These are phyloP conservation scores for Aspergillus japonicus DNA, from an alignment of 2,329 filamentous ascomycete genomes.

Conservation along the genomic window DNA sequence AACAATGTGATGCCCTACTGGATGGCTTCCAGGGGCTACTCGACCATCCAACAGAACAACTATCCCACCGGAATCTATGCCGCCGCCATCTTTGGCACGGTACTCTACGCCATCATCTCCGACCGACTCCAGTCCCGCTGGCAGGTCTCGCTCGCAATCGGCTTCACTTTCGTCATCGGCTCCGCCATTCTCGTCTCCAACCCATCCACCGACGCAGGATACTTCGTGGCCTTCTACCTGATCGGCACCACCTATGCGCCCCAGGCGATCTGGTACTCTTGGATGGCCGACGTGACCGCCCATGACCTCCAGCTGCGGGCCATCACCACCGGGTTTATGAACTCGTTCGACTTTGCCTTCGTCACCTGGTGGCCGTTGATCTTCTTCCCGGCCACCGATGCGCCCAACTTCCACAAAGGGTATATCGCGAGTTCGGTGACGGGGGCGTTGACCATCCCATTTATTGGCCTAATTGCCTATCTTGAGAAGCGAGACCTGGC, in stretches of 20 bases:
- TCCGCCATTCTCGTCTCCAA: conserved; percentile 10
- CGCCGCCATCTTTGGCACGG: conserved; percentile 44
- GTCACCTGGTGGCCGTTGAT: conserved; percentile 45
- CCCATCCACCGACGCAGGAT: conserved; percentile 25
- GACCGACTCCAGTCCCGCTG: conserved; percentile 46
- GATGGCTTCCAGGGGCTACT: conserved; percentile 48
- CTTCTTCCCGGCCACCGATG: conserved; percentile 44
- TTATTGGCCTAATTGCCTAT: conserved; percentile 39
- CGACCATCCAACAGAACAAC: conserved; percentile 46
- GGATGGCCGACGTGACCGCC: conserved; percentile 46
- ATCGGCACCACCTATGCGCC: conserved; percentile 48
- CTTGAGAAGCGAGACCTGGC: conserved; percentile 23
- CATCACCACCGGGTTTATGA: conserved; percentile 48
- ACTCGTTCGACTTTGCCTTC: conserved; percentile 46
- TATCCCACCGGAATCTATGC: conserved; percentile 47
- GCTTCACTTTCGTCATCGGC: conserved; percentile 44
- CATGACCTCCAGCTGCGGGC: conserved; percentile 44
- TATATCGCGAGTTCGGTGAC: conserved; percentile 44
- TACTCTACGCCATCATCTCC: conserved; percentile 43
- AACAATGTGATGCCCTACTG: conserved; percentile 50
- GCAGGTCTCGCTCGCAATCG: conserved; percentile 46
- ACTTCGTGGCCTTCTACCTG: conserved; percentile 48
- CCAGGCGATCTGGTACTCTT: conserved; percentile 49
- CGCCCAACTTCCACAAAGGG: conserved; percentile 40
- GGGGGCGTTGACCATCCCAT: conserved; percentile 37